Percentiles rank a stretch among this genome's conserved stretches.
Conservation (phyloP, 441 rosid genomes). For the Croton setiger region DNA sequence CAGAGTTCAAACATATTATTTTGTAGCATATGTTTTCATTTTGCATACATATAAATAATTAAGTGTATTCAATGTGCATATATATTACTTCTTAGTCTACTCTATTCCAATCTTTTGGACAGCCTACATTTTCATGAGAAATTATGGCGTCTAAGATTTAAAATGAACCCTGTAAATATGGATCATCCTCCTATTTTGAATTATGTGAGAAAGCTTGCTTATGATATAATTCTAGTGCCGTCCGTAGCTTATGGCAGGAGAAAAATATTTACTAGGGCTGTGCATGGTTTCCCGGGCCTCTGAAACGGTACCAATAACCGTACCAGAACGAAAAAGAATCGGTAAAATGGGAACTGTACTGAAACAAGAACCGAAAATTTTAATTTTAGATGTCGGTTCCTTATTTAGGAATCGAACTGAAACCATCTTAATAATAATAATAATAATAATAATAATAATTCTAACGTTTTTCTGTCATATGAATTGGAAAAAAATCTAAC, state of each 20-base stretch:
- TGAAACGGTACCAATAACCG: no score
- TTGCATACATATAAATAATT: slow-evolving; percentile 9
- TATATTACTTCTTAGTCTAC: not conserved
- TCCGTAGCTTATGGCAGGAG: not conserved
- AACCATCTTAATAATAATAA: no score
- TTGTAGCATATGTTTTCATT: slow-evolving; percentile 21
- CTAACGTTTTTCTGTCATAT: no score
- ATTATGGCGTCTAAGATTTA: slow-evolving; percentile 14
- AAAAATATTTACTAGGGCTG: not conserved
- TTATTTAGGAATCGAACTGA: no score
- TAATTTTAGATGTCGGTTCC: no score
- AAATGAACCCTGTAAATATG: slow-evolving; percentile 32
- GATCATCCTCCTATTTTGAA: slow-evolving; percentile 8
- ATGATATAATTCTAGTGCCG: not conserved
- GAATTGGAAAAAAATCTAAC: no score
- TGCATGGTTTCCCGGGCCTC: no score
- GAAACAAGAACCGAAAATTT: no score
- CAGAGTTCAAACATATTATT: slow-evolving; percentile 18
- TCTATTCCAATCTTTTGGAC: not conserved
- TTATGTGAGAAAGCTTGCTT: slow-evolving; percentile 14
- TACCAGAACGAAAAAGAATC: no score
- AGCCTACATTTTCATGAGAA: slow-evolving; percentile 10
- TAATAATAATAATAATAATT: no score
- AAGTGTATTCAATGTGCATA: slow-evolving; percentile 30
- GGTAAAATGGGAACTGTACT: no score